A percentile compares a stretch with the other conserved stretches of the same genome.
phyloP scores from a whole-genome alignment of 169 alveolate genomes.

The Plasmodium berghei region DNA sequence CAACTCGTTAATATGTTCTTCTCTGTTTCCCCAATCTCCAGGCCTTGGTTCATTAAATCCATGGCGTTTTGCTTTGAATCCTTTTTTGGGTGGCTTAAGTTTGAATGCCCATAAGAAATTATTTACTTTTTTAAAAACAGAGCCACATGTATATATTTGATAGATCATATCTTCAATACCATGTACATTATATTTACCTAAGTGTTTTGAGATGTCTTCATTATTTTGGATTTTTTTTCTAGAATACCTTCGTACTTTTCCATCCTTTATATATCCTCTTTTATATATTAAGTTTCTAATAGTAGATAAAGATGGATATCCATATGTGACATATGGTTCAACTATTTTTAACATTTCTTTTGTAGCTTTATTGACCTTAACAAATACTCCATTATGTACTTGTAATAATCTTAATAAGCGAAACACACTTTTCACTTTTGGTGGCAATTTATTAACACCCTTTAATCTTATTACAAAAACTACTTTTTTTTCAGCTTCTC shows the following conservation, averaged over 20 bases:
- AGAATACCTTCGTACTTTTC: slow-evolving; percentile 87
- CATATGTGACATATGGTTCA: slow-evolving; percentile 98
- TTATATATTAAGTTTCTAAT: slow-evolving; percentile 97
- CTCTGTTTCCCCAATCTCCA: slow-evolving; percentile 95
- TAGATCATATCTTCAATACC: slow-evolving; percentile 98
- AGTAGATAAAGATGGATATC: slow-evolving; percentile 97
- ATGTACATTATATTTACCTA: slow-evolving; percentile 86
- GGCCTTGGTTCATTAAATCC: slow-evolving; percentile 96
- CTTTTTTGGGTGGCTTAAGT: slow-evolving; percentile 97
- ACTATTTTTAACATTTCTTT: slow-evolving; percentile 96
- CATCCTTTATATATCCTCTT: slow-evolving; percentile 96
- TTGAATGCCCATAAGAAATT: slow-evolving; percentile 99
- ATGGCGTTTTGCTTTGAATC: slow-evolving; percentile 97
- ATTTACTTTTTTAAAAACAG: slow-evolving; percentile 98
- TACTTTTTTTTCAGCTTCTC: slow-evolving; percentile 95
- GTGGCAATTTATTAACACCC: slow-evolving; percentile 98
- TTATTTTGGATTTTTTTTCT: slow-evolving; percentile 82
- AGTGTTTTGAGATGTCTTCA: slow-evolving; percentile 79
- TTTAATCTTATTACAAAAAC: slow-evolving; percentile 95
- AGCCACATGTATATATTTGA: slow-evolving; percentile 98
- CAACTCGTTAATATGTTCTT: slow-evolving; percentile 88
- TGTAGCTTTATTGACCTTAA: slow-evolving; percentile 98
- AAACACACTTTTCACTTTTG: slow-evolving; percentile 95
- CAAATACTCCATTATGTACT: slow-evolving; percentile 98
- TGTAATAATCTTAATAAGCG: slow-evolving; percentile 98